Evolutionary conservation across 1,139 yeast species (phyloP).

Genomic region (Candida labiduridarum): DNA sequence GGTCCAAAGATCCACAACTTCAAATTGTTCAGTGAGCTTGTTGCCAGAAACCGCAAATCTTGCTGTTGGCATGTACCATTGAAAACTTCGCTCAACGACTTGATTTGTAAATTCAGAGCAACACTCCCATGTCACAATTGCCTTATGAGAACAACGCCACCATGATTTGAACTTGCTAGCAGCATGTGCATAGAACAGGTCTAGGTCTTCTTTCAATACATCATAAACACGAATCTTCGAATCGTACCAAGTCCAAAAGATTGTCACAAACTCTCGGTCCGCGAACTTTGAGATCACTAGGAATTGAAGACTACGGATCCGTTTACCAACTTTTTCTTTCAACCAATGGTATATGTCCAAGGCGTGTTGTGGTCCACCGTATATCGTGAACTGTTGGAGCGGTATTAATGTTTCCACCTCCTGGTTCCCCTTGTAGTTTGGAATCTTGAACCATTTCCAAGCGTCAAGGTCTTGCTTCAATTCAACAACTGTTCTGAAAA

Average conservation of each 20-base stretch:
- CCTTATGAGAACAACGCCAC: no score
- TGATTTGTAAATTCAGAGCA: no score
- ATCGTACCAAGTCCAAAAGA: neutral
- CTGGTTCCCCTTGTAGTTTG: neutral
- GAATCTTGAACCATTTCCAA: no score
- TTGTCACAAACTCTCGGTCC: no score
- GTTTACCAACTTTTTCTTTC: neutral
- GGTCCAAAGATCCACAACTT: no score
- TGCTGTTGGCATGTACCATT: no score
- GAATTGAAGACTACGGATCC: neutral
- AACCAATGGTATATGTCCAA: neutral
- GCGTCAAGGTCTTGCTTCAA: neutral
- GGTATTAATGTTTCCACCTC: neutral
- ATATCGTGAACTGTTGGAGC: neutral
- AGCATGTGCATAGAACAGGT: no score
- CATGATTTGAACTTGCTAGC: no score
- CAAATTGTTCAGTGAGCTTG: no score
- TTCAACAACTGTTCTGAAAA: neutral
- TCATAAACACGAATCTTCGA: neutral
- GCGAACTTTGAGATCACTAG: neutral
- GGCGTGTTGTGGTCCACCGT: neutral
- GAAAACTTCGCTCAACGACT: no score
- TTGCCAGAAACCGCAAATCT: no score
- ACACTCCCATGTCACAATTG: no score
- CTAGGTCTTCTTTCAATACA: neutral